Base-by-base conservation (phyloP, 2,329 filamentous ascomycete genomes). In the Salinomyces thailandicus region DNA sequence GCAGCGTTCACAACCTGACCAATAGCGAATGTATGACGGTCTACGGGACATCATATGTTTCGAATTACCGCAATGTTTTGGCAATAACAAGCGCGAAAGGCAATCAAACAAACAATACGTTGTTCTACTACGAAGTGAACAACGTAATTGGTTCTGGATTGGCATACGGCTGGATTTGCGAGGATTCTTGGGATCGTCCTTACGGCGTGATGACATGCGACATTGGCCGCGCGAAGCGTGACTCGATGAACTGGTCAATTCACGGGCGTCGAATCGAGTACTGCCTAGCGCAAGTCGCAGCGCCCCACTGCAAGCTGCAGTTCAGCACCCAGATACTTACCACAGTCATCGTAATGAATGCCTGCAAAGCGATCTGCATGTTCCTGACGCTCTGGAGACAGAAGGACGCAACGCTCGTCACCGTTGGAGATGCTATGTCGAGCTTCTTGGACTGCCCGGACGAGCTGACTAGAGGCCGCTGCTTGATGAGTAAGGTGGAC, bases 261-360 rank as follows among this genome's bases (percentile, higher is more conserved):
- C 13, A 30, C 19, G 38, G 29, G 5, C 27, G 36, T 4, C 36
- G 35, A 18, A 44, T 54, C 22, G 37, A 50, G 11, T 52, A 55
- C 30, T 55, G 52, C 31, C 43, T 55, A 2, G 44, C 45, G 20
- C 39, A 47, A 31, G 37, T 31, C 13, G 30, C 41, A 8, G 15
- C 35, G 4, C 37, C 45, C 18, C 40, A 43, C 16, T 57, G 52
- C 38, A 49, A 49, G 26, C 19, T 37, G 18, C 35, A 37, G 17
- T 37, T 37, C 29, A 33, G 29, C 16, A 15, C 28, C 17, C 58
- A 3, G 40, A 57, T 60, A 19, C 40, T 57, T 7, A 19, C 41
- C 13, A 37, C 51, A 3, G 49, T 57, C 7, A 48, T 60, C 7
- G 27, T 45, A 2, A 43, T 37, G 29, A 54, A 53, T 19, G 17